phyloP scores from a whole-genome alignment of 148 eudicot species.

The Suaeda aralocaspica region DNA sequence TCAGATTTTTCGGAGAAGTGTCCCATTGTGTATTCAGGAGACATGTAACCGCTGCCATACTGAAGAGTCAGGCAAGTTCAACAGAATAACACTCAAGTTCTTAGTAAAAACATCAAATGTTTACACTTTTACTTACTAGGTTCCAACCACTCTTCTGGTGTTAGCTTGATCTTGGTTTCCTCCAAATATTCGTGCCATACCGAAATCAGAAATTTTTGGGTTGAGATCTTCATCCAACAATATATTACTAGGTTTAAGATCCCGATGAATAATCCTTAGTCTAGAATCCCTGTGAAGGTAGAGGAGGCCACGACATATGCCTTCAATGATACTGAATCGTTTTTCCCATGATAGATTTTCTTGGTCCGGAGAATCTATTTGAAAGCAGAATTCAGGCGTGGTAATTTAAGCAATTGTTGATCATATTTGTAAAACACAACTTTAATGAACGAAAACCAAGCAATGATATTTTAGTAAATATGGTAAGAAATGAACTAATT shows the following conservation, averaged over 20 bases:
- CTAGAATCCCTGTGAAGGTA: slow-evolving; percentile 44
- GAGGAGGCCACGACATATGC: slow-evolving; percentile 38
- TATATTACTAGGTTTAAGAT: slow-evolving; percentile 40
- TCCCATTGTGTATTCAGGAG: slow-evolving; percentile 39
- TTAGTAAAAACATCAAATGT: background rate
- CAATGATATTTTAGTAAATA: background rate
- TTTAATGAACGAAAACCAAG: background rate
- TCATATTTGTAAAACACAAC: background rate
- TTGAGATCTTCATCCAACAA: slow-evolving; percentile 35
- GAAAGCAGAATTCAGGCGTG: background rate
- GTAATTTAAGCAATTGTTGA: background rate
- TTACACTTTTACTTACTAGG: slow-evolving; percentile 26
- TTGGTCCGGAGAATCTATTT: slow-evolving; percentile 13
- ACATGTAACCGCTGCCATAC: slow-evolving; percentile 34
- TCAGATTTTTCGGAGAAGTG: slow-evolving; percentile 39
- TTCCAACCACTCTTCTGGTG: slow-evolving; percentile 36
- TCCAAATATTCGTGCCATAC: slow-evolving; percentile 34
- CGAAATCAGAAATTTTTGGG: slow-evolving; percentile 41
- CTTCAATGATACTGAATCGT: slow-evolving; percentile 35
- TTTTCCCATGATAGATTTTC: slow-evolving; percentile 29
- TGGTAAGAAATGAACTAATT: background rate
- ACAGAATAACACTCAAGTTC: background rate
- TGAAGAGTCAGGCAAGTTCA: slow-evolving; percentile 15
- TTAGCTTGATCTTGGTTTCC: slow-evolving; percentile 32
- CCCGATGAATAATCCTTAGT: slow-evolving; percentile 36